Evolutionary conservation across 2,329 filamentous ascomycete genomes (phyloP).

Genomic region (Magnaporthiopsis incrustans): DNA sequence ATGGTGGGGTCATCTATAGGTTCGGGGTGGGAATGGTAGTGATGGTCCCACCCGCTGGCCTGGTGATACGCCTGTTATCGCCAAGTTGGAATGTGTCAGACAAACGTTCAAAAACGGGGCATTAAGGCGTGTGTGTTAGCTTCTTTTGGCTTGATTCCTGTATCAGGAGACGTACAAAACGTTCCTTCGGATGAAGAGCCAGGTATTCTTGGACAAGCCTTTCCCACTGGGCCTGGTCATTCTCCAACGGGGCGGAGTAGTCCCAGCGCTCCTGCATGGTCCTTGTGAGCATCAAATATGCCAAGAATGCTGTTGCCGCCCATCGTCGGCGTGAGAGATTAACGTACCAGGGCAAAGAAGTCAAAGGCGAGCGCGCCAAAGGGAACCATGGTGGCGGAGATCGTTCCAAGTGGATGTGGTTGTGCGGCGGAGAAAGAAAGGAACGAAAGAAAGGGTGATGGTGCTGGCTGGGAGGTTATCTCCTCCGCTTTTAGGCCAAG

Average conservation of each 20-base stretch:
- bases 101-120: background rate
- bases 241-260: background rate
- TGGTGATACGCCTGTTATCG: slow-evolving; percentile 1
- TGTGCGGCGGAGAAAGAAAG: no score
- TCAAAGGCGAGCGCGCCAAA: background rate
- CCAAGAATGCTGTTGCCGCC: background rate
- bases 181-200: background rate
- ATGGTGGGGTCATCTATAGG: background rate
- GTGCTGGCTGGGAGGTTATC: no score
- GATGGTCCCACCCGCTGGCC: background rate
- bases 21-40: background rate
- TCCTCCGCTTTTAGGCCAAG: no score
- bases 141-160: background rate
- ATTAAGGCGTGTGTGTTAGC: background rate
- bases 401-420: no score
- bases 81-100: background rate
- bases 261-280: background rate
- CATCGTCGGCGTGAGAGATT: background rate
- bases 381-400: no score
- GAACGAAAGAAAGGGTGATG: no score
- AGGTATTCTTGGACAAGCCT: background rate
- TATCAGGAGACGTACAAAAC: background rate
- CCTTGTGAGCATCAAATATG: background rate
- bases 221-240: background rate
- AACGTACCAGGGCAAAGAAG: background rate